Evolutionary conservation across 2,329 filamentous ascomycete genomes (phyloP).

Genomic region (Monosporascus sp.): DNA sequence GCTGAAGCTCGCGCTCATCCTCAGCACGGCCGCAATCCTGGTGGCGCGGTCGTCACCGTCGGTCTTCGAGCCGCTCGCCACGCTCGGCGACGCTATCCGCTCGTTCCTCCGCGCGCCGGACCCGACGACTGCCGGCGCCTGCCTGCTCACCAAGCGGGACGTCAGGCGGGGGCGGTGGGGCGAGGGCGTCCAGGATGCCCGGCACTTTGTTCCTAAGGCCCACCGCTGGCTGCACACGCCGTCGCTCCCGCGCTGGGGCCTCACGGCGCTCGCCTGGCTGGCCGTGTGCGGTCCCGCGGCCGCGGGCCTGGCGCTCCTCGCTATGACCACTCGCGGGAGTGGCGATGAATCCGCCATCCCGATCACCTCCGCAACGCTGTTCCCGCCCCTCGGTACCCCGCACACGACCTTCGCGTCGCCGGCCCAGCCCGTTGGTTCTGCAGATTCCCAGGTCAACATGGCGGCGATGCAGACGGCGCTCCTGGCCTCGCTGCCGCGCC

Average conservation of each 20-base stretch:
- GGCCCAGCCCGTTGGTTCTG: slow-evolving; percentile 17
- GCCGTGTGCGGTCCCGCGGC: slow-evolving; percentile 31
- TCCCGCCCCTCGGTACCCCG: slow-evolving; percentile 18
- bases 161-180: slow-evolving; percentile 35
- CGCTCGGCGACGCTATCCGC: slow-evolving; percentile 26
- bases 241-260: slow-evolving; percentile 36
- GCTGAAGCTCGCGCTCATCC: slow-evolving; percentile 21
- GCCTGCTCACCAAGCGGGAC: slow-evolving; percentile 42
- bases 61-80: slow-evolving; percentile 24
- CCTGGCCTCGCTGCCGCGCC: slow-evolving; percentile 41
- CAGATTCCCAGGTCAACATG: slow-evolving; percentile 33
- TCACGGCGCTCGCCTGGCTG: slow-evolving; percentile 35
- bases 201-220: slow-evolving; percentile 34
- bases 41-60: slow-evolving; percentile 4
- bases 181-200: slow-evolving; percentile 33
- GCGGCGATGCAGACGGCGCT: slow-evolving; percentile 27
- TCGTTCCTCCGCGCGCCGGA: slow-evolving; percentile 25
- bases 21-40: slow-evolving; percentile 22
- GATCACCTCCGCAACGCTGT: slow-evolving; percentile 32
- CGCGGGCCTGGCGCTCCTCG: slow-evolving; percentile 32
- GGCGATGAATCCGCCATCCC: slow-evolving; percentile 29
- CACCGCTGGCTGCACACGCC: slow-evolving; percentile 42
- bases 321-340: slow-evolving; percentile 29
- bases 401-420: not conserved
- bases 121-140: slow-evolving; percentile 29